Evolutionary conservation across 2,329 filamentous ascomycete species (phyloP), one percentile per base, ranked within the genome.

Genomic region (Hortaea werneckii): DNA sequence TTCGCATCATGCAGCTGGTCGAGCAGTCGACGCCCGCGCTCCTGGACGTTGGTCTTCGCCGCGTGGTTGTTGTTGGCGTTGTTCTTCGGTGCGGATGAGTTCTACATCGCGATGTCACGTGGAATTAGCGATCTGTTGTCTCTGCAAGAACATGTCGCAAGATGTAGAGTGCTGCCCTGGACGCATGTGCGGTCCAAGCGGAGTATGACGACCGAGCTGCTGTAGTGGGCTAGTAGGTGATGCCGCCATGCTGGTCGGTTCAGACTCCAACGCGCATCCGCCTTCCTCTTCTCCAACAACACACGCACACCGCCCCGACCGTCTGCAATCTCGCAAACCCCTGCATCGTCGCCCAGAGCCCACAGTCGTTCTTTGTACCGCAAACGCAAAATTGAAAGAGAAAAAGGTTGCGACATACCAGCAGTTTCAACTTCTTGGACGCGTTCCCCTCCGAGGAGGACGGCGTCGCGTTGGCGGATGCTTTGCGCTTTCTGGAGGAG

Each of bases 1-100:
- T 80, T 79, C 20, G 85, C 87, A 53, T 78, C 75, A 56, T 82
- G 82, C 59, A 94, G 78, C 60, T 82, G 80, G 44, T 86, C 80
- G 39, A 94, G 69, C 59, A 94, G 85, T 54, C 76, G 77, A 56
- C 86, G 68, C 34, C 87, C 87, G 58, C 80, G 77, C 45, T 80
- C 47, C 43, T 58, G 57, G n/a, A 61, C 75, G 10, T 80, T 48
- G 46, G 7, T n/a, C n/a, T n/a, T n/a, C n/a, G n/a, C n/a, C n/a
- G n/a, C n/a, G n/a, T n/a, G n/a, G 30, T n/a, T n/a, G 30, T n/a
- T n/a, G 7, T 34, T 34, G 7, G 30, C 30, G 30, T n/a, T n/a
- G 30, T 34, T n/a, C 30, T 34, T 34, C 28, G 46, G 32, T 47
- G 32, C 42, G 49, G 54, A 20, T 42, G 51, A 58, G 55, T 62